phyloP scores from a whole-genome alignment of 805 yeast species.

The Helenozyma rhizophorensis region DNA sequence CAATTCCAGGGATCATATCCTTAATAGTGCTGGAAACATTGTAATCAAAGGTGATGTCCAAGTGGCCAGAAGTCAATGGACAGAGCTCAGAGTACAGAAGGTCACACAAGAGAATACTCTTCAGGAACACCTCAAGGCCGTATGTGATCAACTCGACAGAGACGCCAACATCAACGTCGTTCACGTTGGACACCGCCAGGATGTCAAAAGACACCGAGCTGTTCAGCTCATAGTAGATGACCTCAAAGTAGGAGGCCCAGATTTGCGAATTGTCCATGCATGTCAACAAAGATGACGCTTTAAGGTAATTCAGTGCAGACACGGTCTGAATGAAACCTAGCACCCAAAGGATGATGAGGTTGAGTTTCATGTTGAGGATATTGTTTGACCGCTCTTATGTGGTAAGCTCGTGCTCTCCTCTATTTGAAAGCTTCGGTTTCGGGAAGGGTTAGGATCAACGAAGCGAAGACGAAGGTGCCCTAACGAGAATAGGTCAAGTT shows the following conservation, averaged over 20 bases:
- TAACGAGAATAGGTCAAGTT: too few relatives aligned
- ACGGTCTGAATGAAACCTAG: conserved; percentile 4
- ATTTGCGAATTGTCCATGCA: conserved; percentile 90
- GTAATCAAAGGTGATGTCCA: conserved; percentile 59
- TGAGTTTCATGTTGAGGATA: too few relatives aligned
- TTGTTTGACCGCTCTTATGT: too few relatives aligned
- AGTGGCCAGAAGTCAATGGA: conserved; percentile 84
- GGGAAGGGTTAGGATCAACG: too few relatives aligned
- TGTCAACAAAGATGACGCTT: conserved; percentile 71
- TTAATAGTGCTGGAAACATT: conserved; percentile 38
- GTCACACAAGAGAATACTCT: conserved; percentile 60
- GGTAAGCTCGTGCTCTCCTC: too few relatives aligned
- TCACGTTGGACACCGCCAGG: conserved; percentile 73
- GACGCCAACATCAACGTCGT: conserved; percentile 62
- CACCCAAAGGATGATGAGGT: too few relatives aligned
- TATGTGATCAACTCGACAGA: conserved; percentile 67
- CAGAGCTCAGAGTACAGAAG: conserved; percentile 49
- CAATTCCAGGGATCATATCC: conserved; percentile 68
- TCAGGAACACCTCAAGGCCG: conserved; percentile 63
- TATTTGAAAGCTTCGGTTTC: too few relatives aligned
- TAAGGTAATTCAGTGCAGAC: conserved; percentile 26
- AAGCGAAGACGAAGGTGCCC: too few relatives aligned
- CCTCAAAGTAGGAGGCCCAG: conserved; percentile 80
- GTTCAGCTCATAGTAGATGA: conserved; percentile 64
- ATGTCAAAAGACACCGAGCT: conserved; percentile 60